Base-by-base conservation (phyloP, 78 protist species). In the Polysphondylium violaceum region DNA sequence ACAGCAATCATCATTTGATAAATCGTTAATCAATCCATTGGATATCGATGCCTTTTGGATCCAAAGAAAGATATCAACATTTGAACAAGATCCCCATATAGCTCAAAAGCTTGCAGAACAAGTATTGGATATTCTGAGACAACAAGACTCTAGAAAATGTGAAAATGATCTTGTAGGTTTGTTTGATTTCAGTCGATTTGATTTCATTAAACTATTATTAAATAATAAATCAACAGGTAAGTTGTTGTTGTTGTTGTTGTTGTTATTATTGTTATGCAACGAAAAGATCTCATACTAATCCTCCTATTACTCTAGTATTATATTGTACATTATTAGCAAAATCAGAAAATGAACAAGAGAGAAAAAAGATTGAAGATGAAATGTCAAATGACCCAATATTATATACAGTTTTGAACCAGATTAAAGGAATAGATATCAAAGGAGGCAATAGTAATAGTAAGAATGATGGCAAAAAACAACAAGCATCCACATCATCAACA, bases 141-240 rank as follows among this genome's bases (percentile, higher is more conserved):
- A 43, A 38, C 40, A 44, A 4, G 53, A 29, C 31, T 74, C 72
- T 31, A 81, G 92, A 44, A 83, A 93, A 58, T 63, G 77, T 64
- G 99, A 97, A 76, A 95, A 95, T 91, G 58, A 67, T 29, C 93
- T 96, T 14, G 98, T 97, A 5, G 73, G 31, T 6, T 67, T 96
- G 29, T 83, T 97, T 68, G 98, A 81, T 87, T 89, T 72, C 51
- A 90, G 92, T 55, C 89, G 94, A 87, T 96, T 97, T 75, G 97
- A 94, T 53, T 75, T 97, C 64, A 87, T 97, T 59, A 78, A 92
- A 79, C 56, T 87, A 36, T 72, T 89, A 61, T 61, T 75, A 56
- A 53, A 68, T 23, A 76, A 87, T 56, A 78, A 72, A 71, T 53
- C 63, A 65, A 76, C 94, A 29, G 75, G 87, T 77, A 64, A 31